phyloP scores from a whole-genome alignment of 495 filamentous ascomycete species.

The Aspergillus carlsbadensis region DNA sequence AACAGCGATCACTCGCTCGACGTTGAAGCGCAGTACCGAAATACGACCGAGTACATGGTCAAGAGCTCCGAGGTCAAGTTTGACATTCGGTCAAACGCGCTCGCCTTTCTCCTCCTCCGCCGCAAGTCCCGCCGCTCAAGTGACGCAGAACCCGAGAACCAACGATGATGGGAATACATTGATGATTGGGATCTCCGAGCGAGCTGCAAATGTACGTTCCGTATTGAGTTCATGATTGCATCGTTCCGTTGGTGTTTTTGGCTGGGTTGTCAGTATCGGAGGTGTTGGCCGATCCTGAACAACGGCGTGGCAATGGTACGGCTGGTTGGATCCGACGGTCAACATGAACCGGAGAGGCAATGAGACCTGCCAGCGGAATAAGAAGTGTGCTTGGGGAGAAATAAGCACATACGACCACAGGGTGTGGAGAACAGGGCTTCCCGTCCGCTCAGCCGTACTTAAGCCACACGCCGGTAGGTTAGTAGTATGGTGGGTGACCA shows the following conservation, averaged over 20 bases:
- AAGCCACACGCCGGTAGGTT: conserved; percentile 51
- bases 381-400: neutral
- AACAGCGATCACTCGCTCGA: neutral
- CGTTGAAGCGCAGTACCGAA: neutral
- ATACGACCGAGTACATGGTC: neutral
- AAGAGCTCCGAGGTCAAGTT: neutral
- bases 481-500: conserved; percentile 54
- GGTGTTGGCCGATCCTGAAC: neutral
- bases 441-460: conserved; percentile 52
- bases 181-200: conserved; percentile 73
- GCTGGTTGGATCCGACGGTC: neutral
- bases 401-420: conserved; percentile 47
- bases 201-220: conserved; percentile 71
- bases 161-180: conserved; percentile 82
- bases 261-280: neutral
- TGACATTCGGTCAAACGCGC: conserved; percentile 12
- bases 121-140: conserved; percentile 28
- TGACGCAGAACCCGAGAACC: conserved; percentile 37
- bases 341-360: neutral
- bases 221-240: conserved; percentile 5
- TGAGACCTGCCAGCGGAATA: neutral
- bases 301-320: conserved; percentile 4
- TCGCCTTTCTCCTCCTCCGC: conserved; percentile 36
- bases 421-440: conserved; percentile 52
- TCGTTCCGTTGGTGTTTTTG: neutral